Conservation (phyloP, 495 filamentous ascomycete species). For the Apodospora peruviana region DNA sequence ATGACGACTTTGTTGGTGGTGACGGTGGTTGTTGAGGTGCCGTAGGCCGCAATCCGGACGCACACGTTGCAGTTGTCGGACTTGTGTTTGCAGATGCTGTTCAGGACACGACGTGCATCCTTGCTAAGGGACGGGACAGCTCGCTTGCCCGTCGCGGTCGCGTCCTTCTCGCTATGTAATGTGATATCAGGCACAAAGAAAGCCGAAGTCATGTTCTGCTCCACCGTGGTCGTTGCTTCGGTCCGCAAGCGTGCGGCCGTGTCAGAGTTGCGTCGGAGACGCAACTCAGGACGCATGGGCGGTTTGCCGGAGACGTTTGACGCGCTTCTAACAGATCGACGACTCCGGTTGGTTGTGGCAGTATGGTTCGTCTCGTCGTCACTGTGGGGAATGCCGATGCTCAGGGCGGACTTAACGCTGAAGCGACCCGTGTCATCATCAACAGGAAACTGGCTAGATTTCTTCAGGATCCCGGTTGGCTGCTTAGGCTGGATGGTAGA, state of each 20-base stretch:
- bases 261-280: slow-evolving; percentile 28
- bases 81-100: slow-evolving; percentile 57
- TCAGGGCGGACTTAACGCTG: slow-evolving; percentile 36
- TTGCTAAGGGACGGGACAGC: slow-evolving; percentile 36
- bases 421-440: slow-evolving; percentile 36
- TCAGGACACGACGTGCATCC: slow-evolving; percentile 52
- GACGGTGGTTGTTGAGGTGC: slow-evolving; percentile 11
- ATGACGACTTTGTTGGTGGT: slow-evolving; percentile 5
- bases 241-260: slow-evolving; percentile 14
- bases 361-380: slow-evolving; percentile 15
- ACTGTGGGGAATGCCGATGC: slow-evolving; percentile 25
- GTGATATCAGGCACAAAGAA: slow-evolving; percentile 54
- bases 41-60: slow-evolving; percentile 48
- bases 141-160: neutral
- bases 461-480: slow-evolving; percentile 37
- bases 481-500: slow-evolving; percentile 16
- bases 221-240: slow-evolving; percentile 16
- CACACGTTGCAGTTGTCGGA: slow-evolving; percentile 71
- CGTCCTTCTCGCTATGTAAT: slow-evolving; percentile 27
- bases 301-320: slow-evolving; percentile 11
- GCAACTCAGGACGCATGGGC: slow-evolving; percentile 15
- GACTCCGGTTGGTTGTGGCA: slow-evolving; percentile 11
- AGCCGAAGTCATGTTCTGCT: slow-evolving; percentile 74
- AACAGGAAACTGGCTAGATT: slow-evolving; percentile 33
- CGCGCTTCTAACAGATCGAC: slow-evolving; percentile 9